Evolutionary conservation across 805 yeast species (phyloP).

Genomic region (Nakazawaea ishiwadae): DNA sequence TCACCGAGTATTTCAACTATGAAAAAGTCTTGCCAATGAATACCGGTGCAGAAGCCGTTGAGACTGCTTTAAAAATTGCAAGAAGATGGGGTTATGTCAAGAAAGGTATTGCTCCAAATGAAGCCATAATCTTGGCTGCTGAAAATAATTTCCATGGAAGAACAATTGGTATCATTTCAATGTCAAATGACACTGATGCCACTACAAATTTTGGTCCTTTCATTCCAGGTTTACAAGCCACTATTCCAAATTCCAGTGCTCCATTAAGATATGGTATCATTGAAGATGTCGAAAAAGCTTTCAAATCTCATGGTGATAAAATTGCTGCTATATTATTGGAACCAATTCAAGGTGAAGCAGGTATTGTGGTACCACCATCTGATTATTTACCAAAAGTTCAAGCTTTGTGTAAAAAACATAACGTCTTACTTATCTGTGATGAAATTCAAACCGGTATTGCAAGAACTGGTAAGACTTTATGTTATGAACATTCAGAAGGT

Average conservation of each 20-base stretch:
- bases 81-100: conserved; percentile 95
- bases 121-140: conserved; percentile 86
- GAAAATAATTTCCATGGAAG: conserved; percentile 94
- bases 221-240: conserved; percentile 76
- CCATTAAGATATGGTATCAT: conserved; percentile 77
- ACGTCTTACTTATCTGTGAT: conserved; percentile 87
- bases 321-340: conserved; percentile 89
- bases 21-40: conserved; percentile 97
- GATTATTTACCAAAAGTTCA: conserved; percentile 74
- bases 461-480: conserved; percentile 91
- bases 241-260: conserved; percentile 68
- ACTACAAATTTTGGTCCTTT: conserved; percentile 88
- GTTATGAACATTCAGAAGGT: conserved; percentile 74
- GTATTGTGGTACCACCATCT: conserved; percentile 88
- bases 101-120: conserved; percentile 76
- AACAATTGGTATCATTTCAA: conserved; percentile 89
- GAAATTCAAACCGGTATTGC: conserved; percentile 98
- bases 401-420: conserved; percentile 73
- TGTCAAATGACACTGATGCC: conserved; percentile 96
- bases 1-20: conserved; percentile 84
- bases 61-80: conserved; percentile 88
- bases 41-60: conserved; percentile 99
- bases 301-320: conserved; percentile 77
- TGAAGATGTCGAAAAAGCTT: conserved; percentile 82
- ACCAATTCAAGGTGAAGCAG: conserved; percentile 98